Evolutionary conservation across 78 protist species (phyloP).

Genomic region (Emiliania huxleyi): DNA sequence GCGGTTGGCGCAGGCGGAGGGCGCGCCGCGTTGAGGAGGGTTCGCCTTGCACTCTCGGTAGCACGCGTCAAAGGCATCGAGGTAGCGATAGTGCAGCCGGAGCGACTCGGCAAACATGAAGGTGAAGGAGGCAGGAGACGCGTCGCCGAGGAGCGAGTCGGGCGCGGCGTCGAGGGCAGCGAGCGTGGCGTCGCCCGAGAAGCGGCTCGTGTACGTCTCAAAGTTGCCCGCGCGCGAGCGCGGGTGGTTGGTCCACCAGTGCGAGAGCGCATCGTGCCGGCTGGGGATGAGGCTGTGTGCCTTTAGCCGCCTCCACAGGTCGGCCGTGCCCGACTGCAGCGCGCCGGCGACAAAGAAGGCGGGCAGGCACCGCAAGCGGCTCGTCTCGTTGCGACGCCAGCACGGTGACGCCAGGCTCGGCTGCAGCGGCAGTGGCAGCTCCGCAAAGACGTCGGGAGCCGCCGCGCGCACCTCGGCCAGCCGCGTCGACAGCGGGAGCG

Average conservation of each 20-base stretch:
- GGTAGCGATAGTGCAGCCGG: background rate
- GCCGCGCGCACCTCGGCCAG: background rate
- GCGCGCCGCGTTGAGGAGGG: too few relatives aligned
- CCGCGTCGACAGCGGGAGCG: too few relatives aligned
- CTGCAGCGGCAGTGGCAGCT: background rate
- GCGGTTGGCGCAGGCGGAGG: too few relatives aligned
- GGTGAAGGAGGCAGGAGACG: background rate
- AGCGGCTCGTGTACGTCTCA: background rate
- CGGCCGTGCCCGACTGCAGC: background rate
- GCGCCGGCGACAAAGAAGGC: background rate
- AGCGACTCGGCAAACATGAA: background rate
- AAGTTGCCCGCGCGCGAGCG: background rate
- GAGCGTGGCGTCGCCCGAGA: background rate
- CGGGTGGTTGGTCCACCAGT: conserved; percentile 12
- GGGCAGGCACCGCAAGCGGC: background rate
- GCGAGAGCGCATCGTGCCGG: background rate
- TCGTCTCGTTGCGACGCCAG: background rate
- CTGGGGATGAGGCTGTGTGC: background rate
- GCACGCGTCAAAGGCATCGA: background rate
- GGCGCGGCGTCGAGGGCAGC: background rate
- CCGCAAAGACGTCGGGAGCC: background rate
- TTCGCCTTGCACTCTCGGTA: background rate
- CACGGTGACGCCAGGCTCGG: background rate
- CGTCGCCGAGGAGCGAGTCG: background rate
- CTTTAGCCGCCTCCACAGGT: background rate